A percentile compares a stretch with the other conserved stretches of the same genome.
phyloP scores from a whole-genome alignment of 495 filamentous ascomycete genomes.

The Chaetomidium leptoderma region DNA sequence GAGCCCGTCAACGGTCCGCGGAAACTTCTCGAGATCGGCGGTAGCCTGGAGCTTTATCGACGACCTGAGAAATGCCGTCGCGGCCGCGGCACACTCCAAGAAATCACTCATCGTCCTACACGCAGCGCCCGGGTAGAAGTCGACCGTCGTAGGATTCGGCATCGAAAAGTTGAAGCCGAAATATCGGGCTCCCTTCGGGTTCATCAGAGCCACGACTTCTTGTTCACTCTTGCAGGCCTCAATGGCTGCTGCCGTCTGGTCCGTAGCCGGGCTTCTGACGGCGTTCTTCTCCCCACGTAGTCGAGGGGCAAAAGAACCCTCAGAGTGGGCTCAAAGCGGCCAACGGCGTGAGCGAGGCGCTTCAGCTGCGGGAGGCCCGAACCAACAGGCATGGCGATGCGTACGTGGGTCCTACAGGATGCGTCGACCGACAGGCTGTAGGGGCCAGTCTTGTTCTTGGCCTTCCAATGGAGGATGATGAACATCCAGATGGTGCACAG shows the following conservation, averaged over 20 bases:
- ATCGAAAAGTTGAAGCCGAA: background rate
- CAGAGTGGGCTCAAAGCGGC: background rate
- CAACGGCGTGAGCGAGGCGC: background rate
- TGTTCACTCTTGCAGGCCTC: background rate
- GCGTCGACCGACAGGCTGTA: background rate
- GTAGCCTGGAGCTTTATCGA: too few species aligned
- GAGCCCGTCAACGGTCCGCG: too few species aligned
- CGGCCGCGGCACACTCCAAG: too few species aligned
- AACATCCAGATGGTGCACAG: background rate
- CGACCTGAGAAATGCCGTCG: too few species aligned
- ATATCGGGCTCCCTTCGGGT: background rate
- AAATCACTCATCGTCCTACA: background rate
- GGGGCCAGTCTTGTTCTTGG: background rate
- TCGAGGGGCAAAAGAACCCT: background rate
- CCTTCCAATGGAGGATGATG: background rate
- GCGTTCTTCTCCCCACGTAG: background rate
- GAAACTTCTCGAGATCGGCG: too few species aligned
- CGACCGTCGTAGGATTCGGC: background rate
- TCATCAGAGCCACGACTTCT: background rate
- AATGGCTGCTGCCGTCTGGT: background rate
- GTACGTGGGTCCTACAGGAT: background rate
- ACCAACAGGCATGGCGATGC: background rate
- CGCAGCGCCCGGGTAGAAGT: background rate
- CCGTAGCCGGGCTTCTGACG: background rate
- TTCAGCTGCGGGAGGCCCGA: background rate